phyloP scores from a whole-genome alignment of 768 basidiomycete genomes.

The Chiua virens region DNA sequence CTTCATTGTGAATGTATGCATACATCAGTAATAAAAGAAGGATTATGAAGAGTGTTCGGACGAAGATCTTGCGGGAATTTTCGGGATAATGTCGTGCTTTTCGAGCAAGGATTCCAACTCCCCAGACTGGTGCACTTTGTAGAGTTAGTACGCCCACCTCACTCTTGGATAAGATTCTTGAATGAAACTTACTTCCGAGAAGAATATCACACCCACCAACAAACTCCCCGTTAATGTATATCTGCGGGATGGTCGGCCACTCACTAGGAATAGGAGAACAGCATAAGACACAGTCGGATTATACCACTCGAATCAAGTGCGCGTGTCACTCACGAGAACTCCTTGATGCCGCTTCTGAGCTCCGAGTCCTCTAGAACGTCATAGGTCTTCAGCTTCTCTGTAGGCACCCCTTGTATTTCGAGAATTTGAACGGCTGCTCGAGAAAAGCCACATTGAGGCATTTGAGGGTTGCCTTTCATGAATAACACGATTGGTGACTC shows the following conservation, averaged over 20 bases:
- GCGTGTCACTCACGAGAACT: constrained; percentile 83
- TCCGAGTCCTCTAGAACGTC: constrained; percentile 88
- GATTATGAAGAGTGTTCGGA: too few species aligned
- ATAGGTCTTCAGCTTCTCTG: constrained; percentile 83
- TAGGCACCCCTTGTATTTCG: constrained; percentile 76
- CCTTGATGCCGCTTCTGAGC: constrained; percentile 85
- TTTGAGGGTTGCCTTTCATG: constrained; percentile 93
- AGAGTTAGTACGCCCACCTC: not conserved
- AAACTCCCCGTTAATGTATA: constrained; percentile 94
- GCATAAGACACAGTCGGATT: not conserved
- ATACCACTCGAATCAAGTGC: not conserved
- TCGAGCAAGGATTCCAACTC: constrained; percentile 84
- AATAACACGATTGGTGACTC: constrained; percentile 87
- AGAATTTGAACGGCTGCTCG: constrained; percentile 91
- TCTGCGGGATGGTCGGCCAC: constrained; percentile 97
- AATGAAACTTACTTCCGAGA: constrained; percentile 67
- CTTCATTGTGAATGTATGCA: too few species aligned
- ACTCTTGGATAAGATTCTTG: not conserved
- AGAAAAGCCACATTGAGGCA: constrained; percentile 94
- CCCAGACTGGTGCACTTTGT: constrained; percentile 91
- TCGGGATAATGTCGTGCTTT: constrained; percentile 68
- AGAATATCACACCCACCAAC: constrained; percentile 97
- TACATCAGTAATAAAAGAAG: too few species aligned
- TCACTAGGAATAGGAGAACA: constrained; percentile 50
- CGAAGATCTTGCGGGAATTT: constrained; percentile 21